Base-by-base conservation (phyloP, 306 rosid species). In the Begonia masoniana region DNA sequence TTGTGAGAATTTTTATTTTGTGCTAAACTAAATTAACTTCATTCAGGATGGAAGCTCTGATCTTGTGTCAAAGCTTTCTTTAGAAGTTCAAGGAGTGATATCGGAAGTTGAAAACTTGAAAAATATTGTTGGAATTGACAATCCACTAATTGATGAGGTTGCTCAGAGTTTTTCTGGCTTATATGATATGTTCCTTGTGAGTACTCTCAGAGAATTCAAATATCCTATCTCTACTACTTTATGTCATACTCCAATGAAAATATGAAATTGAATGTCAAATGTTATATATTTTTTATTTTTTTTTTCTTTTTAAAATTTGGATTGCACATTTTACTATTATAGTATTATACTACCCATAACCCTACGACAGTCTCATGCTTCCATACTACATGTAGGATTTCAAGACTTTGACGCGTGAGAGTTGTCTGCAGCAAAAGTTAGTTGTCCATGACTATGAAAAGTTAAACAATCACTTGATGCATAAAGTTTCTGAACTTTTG, bases 31-130 rank as follows among this genome's bases (percentile, higher is more conserved):
- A 67, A 56, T 52, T 23, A 41, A 54, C 70, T 70, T 69, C 51
- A 54, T 62, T 65, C 65, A 82, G 97, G 97, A 68, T 55, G 87
- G 52, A 51, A 51, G 58, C 67, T 69, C 65, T 63, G 79, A 80
- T 48, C 82, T 70, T 57, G 4, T 64, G 66, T 23, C 15, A 52
- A 71, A 58, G 62, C 70, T 78, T 60, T 68, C 78, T 58, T 21
- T 8, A 72, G 95, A 58, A 70, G 68, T 85, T 56, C 74, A 76
- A 71, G 80, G 77, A 62, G 63, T 82, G 45, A 43, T 67, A 58
- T 71, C 57, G 16, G 97, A 80, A 76, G 78, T 82, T 56, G 75
- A 72, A 68, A 75, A 61, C 65, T 76, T 93, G 51, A 69, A 76
- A 72, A 70, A 74, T 59, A 74, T 61, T 15, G 70, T 71, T 64